Evolutionary conservation across 345 rosid genomes (phyloP), one percentile per base, ranked within the genome.

Genomic region (Lepidium didymum): DNA sequence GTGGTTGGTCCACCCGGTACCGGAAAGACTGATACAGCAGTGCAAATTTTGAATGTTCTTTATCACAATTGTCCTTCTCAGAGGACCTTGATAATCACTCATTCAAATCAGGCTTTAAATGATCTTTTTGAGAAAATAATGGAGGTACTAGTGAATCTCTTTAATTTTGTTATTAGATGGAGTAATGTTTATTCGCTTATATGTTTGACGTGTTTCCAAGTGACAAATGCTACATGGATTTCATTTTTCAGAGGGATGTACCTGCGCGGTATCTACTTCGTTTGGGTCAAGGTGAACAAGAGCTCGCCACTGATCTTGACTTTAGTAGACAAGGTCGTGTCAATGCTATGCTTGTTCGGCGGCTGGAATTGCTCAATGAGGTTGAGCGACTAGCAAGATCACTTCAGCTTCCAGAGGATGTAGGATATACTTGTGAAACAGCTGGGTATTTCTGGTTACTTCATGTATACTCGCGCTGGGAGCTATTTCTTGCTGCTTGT

Each of bases 181-280:
- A 46, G 18, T 44, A 46, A 25, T 33, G 40, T 16, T 43, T 46
- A 34, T 34, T 75, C 8, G 23, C 43, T 57, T 42, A 12, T 54
- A 29, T 62, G 41, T 44, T 11, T 62, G 37, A 52, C 36, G 0
- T 49, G 47, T 56, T 61, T 35, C 36, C 58, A 21, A 61, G 21
- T 53, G 10, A 56, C 29, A 40, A 41, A 42, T 59, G 54, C 49
- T 44, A 14, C 19, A 18, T 11, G 55, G 63, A 18, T 67, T 67
- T 68, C n/a, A 7, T 67, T 88, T 65, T 82, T 60, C 83, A 94
- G 99, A 91, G 99, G 67, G 99, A 94, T 81, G 96, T 94, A 33
- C 97, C 99, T 53, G 97, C 99, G n/a, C 87, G 97, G 35, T 94
- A 94, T 82, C 93, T 94, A 81, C 99, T 94, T 72, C 97, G 99